Evolutionary conservation across 371 early-diverging fungal species (phyloP).

Genomic region (Zancudomyces culisetae): DNA sequence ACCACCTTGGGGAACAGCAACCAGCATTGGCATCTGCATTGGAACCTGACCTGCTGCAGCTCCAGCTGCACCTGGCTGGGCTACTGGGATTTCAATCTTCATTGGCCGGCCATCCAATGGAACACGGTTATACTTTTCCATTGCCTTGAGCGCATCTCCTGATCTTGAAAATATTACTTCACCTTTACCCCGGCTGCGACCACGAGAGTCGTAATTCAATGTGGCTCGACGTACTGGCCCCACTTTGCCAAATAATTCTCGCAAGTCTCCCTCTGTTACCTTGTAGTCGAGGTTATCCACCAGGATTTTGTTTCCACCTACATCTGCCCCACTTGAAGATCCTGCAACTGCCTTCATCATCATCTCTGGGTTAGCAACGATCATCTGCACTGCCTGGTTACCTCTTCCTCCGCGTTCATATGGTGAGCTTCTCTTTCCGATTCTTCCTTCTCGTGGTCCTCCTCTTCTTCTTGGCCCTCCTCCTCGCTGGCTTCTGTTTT

Average conservation of each 20-base stretch:
- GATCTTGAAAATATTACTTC: conserved; percentile 36
- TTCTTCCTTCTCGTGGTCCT: conserved; percentile 25
- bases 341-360: conserved; percentile 17
- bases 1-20: conserved; percentile 14
- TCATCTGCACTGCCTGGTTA: conserved; percentile 10
- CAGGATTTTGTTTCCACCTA: conserved; percentile 33
- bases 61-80: conserved; percentile 6
- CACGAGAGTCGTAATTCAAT: conserved; percentile 44
- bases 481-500: conserved; percentile 9
- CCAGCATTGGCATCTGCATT: conserved; percentile 5
- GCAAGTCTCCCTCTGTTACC: conserved; percentile 47
- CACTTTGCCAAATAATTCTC: conserved; percentile 26
- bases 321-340: conserved; percentile 7
- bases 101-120: conserved; percentile 54
- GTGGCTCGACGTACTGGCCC: conserved; percentile 45
- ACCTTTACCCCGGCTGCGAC: conserved; percentile 50
- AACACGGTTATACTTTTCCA: conserved; percentile 43
- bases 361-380: conserved; percentile 18
- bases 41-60: conserved; percentile 1
- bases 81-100: conserved; percentile 40
- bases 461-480: conserved; percentile 4
- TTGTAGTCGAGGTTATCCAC: conserved; percentile 50
- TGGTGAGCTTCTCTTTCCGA: conserved; percentile 23
- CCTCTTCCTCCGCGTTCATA: conserved; percentile 24
- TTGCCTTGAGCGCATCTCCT: conserved; percentile 35